phyloP scores from a whole-genome alignment of 2,329 filamentous ascomycete genomes.

The Cladobotryum protrusum region DNA sequence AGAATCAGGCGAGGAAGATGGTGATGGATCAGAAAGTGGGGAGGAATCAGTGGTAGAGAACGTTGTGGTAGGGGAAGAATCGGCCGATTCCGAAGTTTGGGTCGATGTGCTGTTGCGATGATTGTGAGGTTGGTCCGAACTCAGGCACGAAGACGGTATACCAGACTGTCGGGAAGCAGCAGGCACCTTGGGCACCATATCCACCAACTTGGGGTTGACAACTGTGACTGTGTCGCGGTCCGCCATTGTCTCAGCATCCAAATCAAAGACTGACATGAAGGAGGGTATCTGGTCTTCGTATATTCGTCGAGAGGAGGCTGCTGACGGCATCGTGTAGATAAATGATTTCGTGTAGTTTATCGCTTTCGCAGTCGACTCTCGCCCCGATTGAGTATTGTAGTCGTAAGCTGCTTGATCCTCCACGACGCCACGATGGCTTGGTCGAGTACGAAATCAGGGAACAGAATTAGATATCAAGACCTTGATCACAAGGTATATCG shows the following conservation, averaged over 20 bases:
- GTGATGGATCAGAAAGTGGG: conserved; percentile 81
- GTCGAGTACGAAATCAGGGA: conserved; percentile 1
- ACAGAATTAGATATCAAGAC: neutral
- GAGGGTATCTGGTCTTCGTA: conserved; percentile 68
- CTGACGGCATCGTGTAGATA: conserved; percentile 51
- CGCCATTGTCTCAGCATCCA: conserved; percentile 51
- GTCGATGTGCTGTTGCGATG: conserved; percentile 75
- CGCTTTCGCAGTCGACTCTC: conserved; percentile 10
- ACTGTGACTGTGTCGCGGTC: conserved; percentile 49
- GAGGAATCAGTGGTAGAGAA: conserved; percentile 89
- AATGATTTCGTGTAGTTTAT: neutral
- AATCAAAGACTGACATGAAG: conserved; percentile 69
- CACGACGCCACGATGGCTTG: neutral
- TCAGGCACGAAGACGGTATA: conserved; percentile 35
- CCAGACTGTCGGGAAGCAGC: conserved; percentile 31
- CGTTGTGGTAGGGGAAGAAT: conserved; percentile 92
- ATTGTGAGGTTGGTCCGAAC: conserved; percentile 52
- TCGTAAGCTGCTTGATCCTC: neutral
- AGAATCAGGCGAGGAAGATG: conserved; percentile 88
- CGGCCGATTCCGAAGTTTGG: conserved; percentile 73
- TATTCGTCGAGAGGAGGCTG: conserved; percentile 49
- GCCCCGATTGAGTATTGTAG: conserved; percentile 16
- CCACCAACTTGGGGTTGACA: conserved; percentile 47
- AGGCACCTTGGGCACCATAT: conserved; percentile 36
- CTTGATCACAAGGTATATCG: conserved; percentile 13